Conservation (phyloP, 106 monocot species). For the Posidonia australis region DNA sequence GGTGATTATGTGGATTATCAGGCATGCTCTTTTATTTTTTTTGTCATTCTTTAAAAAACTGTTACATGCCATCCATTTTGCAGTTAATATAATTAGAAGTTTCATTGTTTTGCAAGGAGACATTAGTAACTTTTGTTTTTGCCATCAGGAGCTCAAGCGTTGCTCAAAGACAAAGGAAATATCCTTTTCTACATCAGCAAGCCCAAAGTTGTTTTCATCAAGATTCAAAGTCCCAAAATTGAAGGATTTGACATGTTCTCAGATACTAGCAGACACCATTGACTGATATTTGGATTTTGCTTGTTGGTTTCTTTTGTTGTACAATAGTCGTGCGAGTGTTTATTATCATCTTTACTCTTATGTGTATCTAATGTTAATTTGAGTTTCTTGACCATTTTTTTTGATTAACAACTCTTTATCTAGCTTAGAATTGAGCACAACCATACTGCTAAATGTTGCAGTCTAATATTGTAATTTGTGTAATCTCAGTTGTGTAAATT, state of each 20-base stretch:
- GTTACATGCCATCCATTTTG: background rate
- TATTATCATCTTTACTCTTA: too few relatives aligned
- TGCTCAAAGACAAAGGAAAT: conserved; percentile 10
- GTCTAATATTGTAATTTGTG: too few relatives aligned
- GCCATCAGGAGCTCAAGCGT: conserved; percentile 10
- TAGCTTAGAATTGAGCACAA: too few relatives aligned
- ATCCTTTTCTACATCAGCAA: background rate
- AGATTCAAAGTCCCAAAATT: conserved; percentile 31
- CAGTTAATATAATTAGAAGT: background rate
- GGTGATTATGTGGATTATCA: background rate
- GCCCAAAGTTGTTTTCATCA: conserved; percentile 25
- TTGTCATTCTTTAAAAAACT: background rate
- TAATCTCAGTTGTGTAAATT: too few relatives aligned
- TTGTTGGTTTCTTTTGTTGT: background rate
- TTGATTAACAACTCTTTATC: too few relatives aligned
- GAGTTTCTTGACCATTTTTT: too few relatives aligned
- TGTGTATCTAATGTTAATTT: too few relatives aligned
- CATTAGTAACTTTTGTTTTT: background rate
- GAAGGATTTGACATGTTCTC: conserved; percentile 6
- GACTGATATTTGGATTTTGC: background rate
- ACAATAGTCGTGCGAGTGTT: too few relatives aligned
- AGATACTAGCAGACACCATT: background rate
- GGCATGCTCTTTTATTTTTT: background rate
- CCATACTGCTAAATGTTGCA: too few relatives aligned
- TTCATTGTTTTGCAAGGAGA: background rate